A percentile compares a stretch with the other conserved stretches of the same genome.
phyloP scores from a whole-genome alignment of 2,329 filamentous ascomycete species.

The Penicillium vulpinum region DNA sequence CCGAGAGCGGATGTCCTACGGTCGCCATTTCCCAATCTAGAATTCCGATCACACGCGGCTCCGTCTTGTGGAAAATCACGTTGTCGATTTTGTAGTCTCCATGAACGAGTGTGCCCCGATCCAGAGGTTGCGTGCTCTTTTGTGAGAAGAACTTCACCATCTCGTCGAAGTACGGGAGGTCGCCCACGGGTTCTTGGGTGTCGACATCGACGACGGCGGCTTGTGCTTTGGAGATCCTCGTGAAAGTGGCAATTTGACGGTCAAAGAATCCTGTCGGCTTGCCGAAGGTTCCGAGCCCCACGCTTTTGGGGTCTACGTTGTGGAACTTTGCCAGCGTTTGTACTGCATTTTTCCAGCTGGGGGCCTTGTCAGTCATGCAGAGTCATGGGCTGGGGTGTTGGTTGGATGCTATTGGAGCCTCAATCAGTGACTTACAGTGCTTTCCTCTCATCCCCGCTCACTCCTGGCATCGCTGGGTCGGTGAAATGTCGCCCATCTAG shows the following conservation, averaged over 20 bases:
- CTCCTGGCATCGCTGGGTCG: constrained; percentile 76
- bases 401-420: not conserved
- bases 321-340: constrained; percentile 84
- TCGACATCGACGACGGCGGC: constrained; percentile 74
- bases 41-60: constrained; percentile 85
- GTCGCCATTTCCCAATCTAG: constrained; percentile 99
- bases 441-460: constrained; percentile 66
- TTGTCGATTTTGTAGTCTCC: constrained; percentile 98
- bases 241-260: constrained; percentile 82
- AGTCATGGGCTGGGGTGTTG: not conserved
- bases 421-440: constrained; percentile 58
- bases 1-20: constrained; percentile 90
- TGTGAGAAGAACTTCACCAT: constrained; percentile 77
- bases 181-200: constrained; percentile 72
- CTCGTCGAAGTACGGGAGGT: constrained; percentile 78
- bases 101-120: constrained; percentile 79
- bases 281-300: constrained; percentile 73
- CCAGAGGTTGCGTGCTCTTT: constrained; percentile 67
- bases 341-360: constrained; percentile 78
- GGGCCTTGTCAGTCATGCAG: not conserved
- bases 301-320: constrained; percentile 63
- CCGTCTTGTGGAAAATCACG: constrained; percentile 83
- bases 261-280: constrained; percentile 75
- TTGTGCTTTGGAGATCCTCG: constrained; percentile 75
- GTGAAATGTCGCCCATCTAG: constrained; percentile 91